phyloP scores from a whole-genome alignment of 345 rosid species.

The Odontarrhena argentea region DNA sequence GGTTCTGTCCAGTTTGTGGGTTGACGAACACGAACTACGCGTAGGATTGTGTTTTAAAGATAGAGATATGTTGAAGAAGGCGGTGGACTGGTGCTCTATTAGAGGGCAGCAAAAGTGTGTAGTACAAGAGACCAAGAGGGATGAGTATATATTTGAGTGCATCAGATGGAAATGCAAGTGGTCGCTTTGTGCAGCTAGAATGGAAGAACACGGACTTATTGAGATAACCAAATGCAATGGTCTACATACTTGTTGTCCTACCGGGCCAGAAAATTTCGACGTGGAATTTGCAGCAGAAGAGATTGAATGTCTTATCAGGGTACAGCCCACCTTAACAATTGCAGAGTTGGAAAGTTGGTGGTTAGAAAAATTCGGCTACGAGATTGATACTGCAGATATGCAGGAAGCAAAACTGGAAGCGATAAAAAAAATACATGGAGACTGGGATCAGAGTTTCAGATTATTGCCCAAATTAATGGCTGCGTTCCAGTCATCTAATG shows the following conservation, averaged over 20 bases:
- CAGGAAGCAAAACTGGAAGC: background rate
- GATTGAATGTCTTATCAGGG: constrained; percentile 14
- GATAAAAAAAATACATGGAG: background rate
- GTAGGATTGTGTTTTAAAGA: constrained; percentile 22
- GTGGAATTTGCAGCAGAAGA: background rate
- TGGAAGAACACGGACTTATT: constrained; percentile 10
- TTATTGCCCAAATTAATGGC: background rate
- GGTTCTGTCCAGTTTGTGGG: constrained; percentile 20
- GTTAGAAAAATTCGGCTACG: background rate
- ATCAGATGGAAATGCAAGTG: constrained; percentile 31
- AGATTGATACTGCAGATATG: background rate
- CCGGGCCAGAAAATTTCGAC: background rate
- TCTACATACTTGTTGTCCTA: constrained; percentile 7
- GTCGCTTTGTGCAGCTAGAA: background rate
- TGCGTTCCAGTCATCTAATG: background rate
- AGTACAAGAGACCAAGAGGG: background rate
- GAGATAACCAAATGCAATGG: constrained; percentile 8
- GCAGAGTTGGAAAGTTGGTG: constrained; percentile 3
- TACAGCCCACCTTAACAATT: constrained; percentile 1
- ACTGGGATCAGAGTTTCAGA: constrained; percentile 9
- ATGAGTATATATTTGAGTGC: background rate
- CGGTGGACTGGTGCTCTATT: constrained; percentile 23
- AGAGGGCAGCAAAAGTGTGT: constrained; percentile 12
- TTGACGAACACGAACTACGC: background rate
- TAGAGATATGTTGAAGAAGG: constrained; percentile 24